A percentile compares a stretch with the other conserved stretches of the same genome.
Conservation (phyloP, 495 filamentous ascomycete genomes). For the Parachaetomium inaequale region DNA sequence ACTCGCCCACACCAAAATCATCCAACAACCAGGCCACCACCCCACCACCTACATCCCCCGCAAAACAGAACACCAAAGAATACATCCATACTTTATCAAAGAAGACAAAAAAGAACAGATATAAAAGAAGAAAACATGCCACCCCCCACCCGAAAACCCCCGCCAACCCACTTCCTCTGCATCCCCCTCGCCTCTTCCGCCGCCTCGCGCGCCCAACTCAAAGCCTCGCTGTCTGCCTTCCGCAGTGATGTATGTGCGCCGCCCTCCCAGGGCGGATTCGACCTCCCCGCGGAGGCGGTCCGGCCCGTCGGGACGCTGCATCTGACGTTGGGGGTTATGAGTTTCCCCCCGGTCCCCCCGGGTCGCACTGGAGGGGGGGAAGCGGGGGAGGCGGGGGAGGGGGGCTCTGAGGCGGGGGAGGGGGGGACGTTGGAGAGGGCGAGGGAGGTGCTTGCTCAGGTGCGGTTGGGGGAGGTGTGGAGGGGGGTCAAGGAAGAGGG, state of each 20-base stretch:
- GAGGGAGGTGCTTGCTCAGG: constrained; percentile 47
- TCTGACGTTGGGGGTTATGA: constrained; percentile 85
- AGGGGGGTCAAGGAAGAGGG: constrained; percentile 30
- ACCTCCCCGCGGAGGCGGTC: constrained; percentile 57
- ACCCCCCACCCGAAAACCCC: constrained; percentile 12
- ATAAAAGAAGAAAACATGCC: too few species aligned
- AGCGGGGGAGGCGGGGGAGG: neutral
- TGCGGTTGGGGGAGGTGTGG: constrained; percentile 52
- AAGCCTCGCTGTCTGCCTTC: constrained; percentile 58
- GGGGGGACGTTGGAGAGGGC: constrained; percentile 51
- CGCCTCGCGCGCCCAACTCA: constrained; percentile 59
- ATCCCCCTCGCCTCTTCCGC: constrained; percentile 65
- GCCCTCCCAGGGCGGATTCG: constrained; percentile 24
- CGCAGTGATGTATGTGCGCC: constrained; percentile 48
- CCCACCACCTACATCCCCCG: neutral
- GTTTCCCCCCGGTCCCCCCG: constrained; percentile 43
- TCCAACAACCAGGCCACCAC: neutral
- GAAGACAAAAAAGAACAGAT: too few species aligned
- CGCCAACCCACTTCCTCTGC: constrained; percentile 85
- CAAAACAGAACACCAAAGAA: neutral
- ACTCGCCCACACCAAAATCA: neutral
- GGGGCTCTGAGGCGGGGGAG: neutral
- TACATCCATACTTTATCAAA: neutral
- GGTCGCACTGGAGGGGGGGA: neutral
- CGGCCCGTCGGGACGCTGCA: constrained; percentile 79